phyloP scores from a whole-genome alignment of 805 yeast species.

The Suhomyces sp. region DNA sequence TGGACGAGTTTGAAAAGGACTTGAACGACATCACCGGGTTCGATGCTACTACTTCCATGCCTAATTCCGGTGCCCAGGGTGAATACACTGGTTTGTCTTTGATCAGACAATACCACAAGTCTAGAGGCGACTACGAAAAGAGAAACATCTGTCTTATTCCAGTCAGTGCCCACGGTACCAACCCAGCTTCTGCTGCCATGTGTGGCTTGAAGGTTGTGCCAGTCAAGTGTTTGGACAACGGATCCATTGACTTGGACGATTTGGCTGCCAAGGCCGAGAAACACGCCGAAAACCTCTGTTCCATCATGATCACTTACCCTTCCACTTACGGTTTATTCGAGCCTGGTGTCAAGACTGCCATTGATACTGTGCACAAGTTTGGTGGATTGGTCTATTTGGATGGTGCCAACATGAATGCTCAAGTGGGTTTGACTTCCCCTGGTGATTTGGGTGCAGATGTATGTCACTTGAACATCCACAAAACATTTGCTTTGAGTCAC shows the following conservation, averaged over 20 bases:
- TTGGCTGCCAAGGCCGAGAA: constrained; percentile 67
- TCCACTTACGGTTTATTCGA: constrained; percentile 96
- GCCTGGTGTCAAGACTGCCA: constrained; percentile 82
- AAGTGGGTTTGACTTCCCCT: constrained; percentile 94
- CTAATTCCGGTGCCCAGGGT: constrained; percentile 98
- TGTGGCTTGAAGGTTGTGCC: constrained; percentile 92
- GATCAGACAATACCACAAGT: constrained; percentile 70
- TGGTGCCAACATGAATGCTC: constrained; percentile 99
- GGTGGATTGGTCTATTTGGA: constrained; percentile 98
- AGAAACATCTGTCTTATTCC: constrained; percentile 92
- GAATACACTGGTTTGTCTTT: constrained; percentile 93
- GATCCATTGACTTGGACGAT: constrained; percentile 82
- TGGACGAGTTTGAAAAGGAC: constrained; percentile 76
- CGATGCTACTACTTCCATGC: constrained; percentile 86
- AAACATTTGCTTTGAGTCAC: constrained; percentile 96
- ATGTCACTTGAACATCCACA: constrained; percentile 94
- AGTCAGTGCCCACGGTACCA: constrained; percentile 96
- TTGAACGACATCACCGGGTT: constrained; percentile 92
- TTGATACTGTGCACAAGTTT: constrained; percentile 73
- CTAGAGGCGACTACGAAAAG: constrained; percentile 59
- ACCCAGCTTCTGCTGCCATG: constrained; percentile 98
- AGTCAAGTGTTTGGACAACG: constrained; percentile 80
- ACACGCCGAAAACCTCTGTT: constrained; percentile 71
- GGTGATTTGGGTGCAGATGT: constrained; percentile 98
- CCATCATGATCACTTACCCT: constrained; percentile 95